These are phyloP conservation scores for Ophiostoma sp. DNA, from an alignment of 2,329 filamentous ascomycete genomes.

Conservation along the genomic window DNA sequence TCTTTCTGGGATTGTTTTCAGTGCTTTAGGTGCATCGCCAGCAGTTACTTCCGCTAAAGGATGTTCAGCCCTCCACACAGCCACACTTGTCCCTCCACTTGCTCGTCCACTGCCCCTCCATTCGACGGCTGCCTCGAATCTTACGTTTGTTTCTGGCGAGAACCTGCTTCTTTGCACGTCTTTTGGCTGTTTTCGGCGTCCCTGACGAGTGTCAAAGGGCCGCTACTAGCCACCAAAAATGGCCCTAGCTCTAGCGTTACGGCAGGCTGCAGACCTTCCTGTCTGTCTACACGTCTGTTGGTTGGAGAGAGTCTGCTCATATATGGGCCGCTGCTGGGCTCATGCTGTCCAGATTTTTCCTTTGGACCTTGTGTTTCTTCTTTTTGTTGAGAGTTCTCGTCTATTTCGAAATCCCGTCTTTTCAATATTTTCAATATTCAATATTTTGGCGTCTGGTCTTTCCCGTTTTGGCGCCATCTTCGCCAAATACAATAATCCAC, in stretches of 20 bases:
- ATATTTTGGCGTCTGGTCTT: neutral
- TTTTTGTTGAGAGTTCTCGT: neutral
- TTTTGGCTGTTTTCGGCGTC: neutral
- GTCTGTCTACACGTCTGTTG: neutral
- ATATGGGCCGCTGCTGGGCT: neutral
- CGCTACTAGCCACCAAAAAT: neutral
- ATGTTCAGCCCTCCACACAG: constrained; percentile 12
- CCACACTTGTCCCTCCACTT: constrained; percentile 3
- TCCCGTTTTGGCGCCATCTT: neutral
- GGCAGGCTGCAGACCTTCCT: constrained; percentile 13
- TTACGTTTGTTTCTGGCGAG: neutral
- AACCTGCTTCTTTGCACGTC: neutral
- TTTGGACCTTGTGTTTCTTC: neutral
- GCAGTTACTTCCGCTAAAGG: neutral
- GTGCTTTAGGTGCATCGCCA: neutral
- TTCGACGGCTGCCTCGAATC: neutral
- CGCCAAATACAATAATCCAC: neutral
- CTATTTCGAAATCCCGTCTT: neutral
- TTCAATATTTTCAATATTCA: neutral
- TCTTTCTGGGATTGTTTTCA: neutral
- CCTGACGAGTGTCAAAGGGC: neutral
- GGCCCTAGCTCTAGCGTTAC: constrained; percentile 21
- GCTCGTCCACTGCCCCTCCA: neutral
- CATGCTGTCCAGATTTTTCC: neutral
- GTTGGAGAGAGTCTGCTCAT: neutral